Evolutionary conservation across 2,329 filamentous ascomycete species (phyloP).

Genomic region (Alternaria ventricosa): DNA sequence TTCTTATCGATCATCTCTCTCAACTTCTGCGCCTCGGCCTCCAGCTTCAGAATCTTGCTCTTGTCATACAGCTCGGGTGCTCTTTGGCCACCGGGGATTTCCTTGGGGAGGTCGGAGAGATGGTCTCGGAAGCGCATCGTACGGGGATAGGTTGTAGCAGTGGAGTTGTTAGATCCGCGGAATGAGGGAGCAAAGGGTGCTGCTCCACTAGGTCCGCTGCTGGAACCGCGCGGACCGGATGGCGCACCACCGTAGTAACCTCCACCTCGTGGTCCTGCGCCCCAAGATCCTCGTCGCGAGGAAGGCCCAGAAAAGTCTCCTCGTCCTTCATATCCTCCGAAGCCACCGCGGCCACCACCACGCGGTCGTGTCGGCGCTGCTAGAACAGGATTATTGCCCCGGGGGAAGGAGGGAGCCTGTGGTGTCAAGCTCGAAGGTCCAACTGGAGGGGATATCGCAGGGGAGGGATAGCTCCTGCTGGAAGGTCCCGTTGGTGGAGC

Average conservation of each 20-base stretch:
- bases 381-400: conserved; percentile 46
- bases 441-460: conserved; percentile 49
- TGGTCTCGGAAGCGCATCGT: conserved; percentile 55
- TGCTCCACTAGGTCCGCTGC: conserved; percentile 33
- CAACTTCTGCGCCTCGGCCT: conserved; percentile 56
- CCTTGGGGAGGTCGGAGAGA: conserved; percentile 53
- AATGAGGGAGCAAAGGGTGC: conserved; percentile 46
- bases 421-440: conserved; percentile 44
- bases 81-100: conserved; percentile 54
- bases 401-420: conserved; percentile 45
- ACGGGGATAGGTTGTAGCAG: conserved; percentile 55
- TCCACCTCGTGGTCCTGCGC: conserved; percentile 39
- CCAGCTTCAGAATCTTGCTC: conserved; percentile 53
- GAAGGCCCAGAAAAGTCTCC: conserved; percentile 43
- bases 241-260: conserved; percentile 39
- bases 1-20: conserved; percentile 55
- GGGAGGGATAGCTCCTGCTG: conserved; percentile 44
- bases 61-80: conserved; percentile 52
- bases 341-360: conserved; percentile 51
- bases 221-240: conserved; percentile 43
- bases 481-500: conserved; percentile 50
- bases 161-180: conserved; percentile 52
- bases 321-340: conserved; percentile 45
- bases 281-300: conserved; percentile 47
- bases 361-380: conserved; percentile 50